Conservation (phyloP, 306 rosid species). For the Begonia fuchsioides region DNA sequence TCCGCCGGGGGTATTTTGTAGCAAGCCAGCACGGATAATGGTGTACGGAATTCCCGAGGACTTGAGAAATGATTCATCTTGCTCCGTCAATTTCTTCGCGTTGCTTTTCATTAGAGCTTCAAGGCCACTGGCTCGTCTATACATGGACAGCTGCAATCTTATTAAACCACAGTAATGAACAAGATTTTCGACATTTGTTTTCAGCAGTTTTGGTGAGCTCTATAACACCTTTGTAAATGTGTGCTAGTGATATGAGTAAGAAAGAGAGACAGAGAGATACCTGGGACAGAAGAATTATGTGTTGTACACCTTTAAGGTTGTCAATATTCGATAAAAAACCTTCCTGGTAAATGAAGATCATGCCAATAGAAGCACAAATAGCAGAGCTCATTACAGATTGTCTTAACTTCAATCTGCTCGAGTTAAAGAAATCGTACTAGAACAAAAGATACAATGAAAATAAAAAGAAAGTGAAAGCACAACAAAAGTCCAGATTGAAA, state of each 20-base stretch:
- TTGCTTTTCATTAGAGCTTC: constrained; percentile 63
- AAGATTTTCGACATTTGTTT: not conserved
- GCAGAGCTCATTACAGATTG: not conserved
- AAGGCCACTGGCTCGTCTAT: constrained; percentile 58
- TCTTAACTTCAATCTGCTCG: no score
- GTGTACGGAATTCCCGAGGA: constrained; percentile 70
- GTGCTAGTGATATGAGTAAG: no score
- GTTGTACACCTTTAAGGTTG: constrained; percentile 60
- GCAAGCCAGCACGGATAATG: constrained; percentile 50
- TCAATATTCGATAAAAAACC: constrained; percentile 62
- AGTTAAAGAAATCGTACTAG: no score
- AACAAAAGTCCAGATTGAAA: no score
- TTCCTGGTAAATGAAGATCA: constrained; percentile 30
- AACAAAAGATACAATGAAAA: no score
- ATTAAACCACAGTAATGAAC: constrained; percentile 33
- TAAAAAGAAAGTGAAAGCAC: no score
- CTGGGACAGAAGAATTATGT: constrained; percentile 76
- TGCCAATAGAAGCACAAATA: not conserved
- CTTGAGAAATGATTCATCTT: constrained; percentile 49
- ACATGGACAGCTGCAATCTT: constrained; percentile 80
- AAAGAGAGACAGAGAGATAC: constrained; percentile 21
- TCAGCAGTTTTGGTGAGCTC: not conserved
- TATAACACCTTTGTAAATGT: not conserved
- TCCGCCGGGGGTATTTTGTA: constrained; percentile 63
- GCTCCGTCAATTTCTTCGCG: constrained; percentile 58